Evolutionary conservation across 306 rosid species (phyloP).

Genomic region (Glycine tomentella): DNA sequence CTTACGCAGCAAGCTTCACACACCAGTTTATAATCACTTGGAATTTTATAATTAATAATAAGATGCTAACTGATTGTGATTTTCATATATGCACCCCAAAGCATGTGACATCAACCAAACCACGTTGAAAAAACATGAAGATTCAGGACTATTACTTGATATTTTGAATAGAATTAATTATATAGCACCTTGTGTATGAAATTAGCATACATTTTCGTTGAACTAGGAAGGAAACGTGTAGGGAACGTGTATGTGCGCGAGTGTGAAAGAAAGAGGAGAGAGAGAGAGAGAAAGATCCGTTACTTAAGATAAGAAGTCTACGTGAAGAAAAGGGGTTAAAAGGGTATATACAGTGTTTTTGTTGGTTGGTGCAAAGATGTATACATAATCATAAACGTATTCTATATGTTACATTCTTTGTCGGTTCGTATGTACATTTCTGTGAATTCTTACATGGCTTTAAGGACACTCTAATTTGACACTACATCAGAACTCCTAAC

Average conservation of each 20-base stretch:
- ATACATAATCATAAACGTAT: conserved; percentile 17
- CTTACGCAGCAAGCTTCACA: conserved; percentile 24
- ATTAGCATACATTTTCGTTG: neutral
- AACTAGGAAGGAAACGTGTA: neutral
- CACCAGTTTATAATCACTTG: neutral
- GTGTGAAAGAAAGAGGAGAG: conserved; percentile 24
- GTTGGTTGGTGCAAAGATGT: conserved; percentile 39
- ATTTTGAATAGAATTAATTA: neutral
- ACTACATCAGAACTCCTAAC: conserved; percentile 63
- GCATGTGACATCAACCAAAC: neutral
- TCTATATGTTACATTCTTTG: conserved; percentile 41
- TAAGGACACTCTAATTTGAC: conserved; percentile 77
- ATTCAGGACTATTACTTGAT: neutral
- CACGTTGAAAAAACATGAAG: conserved; percentile 8
- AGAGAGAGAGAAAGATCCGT: conserved; percentile 53
- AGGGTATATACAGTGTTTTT: conserved; percentile 41
- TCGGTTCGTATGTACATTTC: conserved; percentile 64
- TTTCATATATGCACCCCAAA: neutral
- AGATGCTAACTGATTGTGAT: conserved; percentile 11
- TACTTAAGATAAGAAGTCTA: conserved; percentile 56
- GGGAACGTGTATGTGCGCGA: neutral
- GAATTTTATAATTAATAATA: conserved; percentile 8
- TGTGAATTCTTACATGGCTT: conserved; percentile 56
- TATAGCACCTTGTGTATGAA: conserved; percentile 4
- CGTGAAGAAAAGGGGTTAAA: conserved; percentile 54